Conservation (phyloP, 2,329 filamentous ascomycete species). For the Byssochlamys sp. region DNA sequence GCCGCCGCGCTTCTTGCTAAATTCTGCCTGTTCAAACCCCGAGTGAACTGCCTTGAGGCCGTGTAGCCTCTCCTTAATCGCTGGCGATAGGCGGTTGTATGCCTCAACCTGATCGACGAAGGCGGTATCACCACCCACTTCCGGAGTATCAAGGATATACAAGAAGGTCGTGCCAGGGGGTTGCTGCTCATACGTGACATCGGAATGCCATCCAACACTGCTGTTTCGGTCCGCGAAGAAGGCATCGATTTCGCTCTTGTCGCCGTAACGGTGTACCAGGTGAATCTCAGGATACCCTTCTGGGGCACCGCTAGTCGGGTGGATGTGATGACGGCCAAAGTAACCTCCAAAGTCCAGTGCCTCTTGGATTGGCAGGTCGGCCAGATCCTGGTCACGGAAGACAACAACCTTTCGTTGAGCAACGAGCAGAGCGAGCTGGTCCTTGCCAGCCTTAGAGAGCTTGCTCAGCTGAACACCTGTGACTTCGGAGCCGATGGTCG, state of each 20-base stretch:
- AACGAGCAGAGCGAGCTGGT: slow-evolving; percentile 42
- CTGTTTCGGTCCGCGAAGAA: slow-evolving; percentile 22
- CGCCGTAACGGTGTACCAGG: slow-evolving; percentile 1
- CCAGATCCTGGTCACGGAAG: slow-evolving; percentile 10
- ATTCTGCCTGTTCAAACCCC: slow-evolving; percentile 18
- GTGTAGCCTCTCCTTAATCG: slow-evolving; percentile 19
- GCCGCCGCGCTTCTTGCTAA: slow-evolving; percentile 7
- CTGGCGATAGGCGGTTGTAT: slow-evolving; percentile 19
- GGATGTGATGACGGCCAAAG: slow-evolving; percentile 19
- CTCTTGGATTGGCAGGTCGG: slow-evolving; percentile 9
- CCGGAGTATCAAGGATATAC: slow-evolving; percentile 14
- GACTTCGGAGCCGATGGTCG: slow-evolving; percentile 40
- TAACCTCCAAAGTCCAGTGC: slow-evolving; percentile 16
- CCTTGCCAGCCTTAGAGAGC: slow-evolving; percentile 40
- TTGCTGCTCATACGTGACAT: slow-evolving; percentile 19
- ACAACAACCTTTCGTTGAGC: slow-evolving; percentile 13
- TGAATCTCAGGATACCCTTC: slow-evolving; percentile 4
- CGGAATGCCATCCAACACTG: slow-evolving; percentile 14
- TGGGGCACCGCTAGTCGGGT: slow-evolving; percentile 2
- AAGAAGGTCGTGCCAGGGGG: slow-evolving; percentile 21
- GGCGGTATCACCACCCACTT: slow-evolving; percentile 21
- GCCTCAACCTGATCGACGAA: slow-evolving; percentile 19
- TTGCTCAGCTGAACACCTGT: slow-evolving; percentile 41
- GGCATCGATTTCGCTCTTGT: slow-evolving; percentile 1
- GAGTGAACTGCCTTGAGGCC: slow-evolving; percentile 20